These are phyloP conservation scores for Aspergillus nomiae DNA, from an alignment of 2,329 filamentous ascomycete species.

Conservation along the genomic window DNA sequence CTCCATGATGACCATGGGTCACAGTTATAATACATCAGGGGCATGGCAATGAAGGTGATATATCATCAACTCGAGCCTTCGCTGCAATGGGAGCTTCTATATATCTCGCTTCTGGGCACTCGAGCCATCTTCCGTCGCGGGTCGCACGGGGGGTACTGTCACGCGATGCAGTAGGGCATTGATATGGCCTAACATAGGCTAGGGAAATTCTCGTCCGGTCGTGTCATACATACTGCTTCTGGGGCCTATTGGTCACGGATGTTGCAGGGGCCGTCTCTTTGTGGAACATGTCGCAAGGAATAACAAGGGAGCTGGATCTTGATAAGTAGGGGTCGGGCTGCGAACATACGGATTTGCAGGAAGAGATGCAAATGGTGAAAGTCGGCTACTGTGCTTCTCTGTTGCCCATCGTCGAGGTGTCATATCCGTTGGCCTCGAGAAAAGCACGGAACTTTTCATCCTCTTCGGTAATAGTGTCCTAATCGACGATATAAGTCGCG, in stretches of 20 bases:
- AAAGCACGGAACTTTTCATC: conserved; percentile 75
- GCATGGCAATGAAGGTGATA: background rate
- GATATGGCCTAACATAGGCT: background rate
- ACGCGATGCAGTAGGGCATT: background rate
- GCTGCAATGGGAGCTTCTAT: background rate
- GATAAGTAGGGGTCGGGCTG: background rate
- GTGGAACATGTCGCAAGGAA: conserved; percentile 2
- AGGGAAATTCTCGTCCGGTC: background rate
- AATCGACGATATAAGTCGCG: conserved; percentile 32
- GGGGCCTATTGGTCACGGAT: background rate
- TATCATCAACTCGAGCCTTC: background rate
- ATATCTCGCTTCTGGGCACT: conserved; percentile 11
- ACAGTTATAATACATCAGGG: background rate
- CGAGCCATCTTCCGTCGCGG: background rate
- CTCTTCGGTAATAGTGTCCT: conserved; percentile 81
- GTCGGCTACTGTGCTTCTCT: conserved; percentile 15
- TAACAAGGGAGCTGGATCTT: background rate
- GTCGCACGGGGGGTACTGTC: conserved; percentile 15
- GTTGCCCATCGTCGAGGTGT: conserved; percentile 62
- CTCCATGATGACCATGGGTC: background rate
- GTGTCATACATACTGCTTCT: background rate
- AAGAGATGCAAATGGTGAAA: conserved; percentile 3
- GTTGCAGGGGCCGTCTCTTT: background rate
- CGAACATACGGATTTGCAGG: conserved; percentile 2
- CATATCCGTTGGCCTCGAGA: conserved; percentile 73